phyloP scores from a whole-genome alignment of 306 rosid genomes.

The Cucurbita moschata region DNA sequence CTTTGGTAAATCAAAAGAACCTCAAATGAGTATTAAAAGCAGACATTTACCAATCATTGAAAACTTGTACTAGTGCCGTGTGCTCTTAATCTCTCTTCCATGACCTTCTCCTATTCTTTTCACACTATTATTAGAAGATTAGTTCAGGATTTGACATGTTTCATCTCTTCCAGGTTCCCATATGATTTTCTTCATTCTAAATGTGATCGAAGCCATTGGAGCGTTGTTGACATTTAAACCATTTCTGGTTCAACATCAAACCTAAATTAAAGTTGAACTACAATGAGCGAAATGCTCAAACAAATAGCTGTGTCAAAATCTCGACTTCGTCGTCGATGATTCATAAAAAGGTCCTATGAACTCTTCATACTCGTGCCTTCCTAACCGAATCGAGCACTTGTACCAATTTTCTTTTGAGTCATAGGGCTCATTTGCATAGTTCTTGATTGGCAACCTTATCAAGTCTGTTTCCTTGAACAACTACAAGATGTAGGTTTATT shows the following conservation, averaged over 20 bases:
- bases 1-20: not conserved
- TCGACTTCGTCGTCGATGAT: not conserved
- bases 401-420: not conserved
- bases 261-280: not conserved
- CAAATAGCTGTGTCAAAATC: not conserved
- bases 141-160: not conserved
- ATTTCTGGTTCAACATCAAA: slow-evolving; percentile 2
- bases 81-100: not conserved
- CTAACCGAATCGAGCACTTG: not conserved
- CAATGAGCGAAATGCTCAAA: not conserved
- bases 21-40: not conserved
- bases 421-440: not conserved
- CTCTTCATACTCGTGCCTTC: not conserved
- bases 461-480: not conserved
- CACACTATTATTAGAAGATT: not conserved
- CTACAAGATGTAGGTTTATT: not conserved
- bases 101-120: not conserved
- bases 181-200: slow-evolving; percentile 34
- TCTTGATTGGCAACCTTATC: not conserved
- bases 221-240: slow-evolving; percentile 36
- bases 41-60: not conserved
- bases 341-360: not conserved
- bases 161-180: slow-evolving; percentile 23
- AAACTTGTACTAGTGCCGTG: too few relatives aligned
- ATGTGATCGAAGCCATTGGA: slow-evolving; percentile 21